Evolutionary conservation across 2,329 filamentous ascomycete genomes (phyloP), one percentile per base, ranked within the genome.

Genomic region (Podosphaera xanthii): DNA sequence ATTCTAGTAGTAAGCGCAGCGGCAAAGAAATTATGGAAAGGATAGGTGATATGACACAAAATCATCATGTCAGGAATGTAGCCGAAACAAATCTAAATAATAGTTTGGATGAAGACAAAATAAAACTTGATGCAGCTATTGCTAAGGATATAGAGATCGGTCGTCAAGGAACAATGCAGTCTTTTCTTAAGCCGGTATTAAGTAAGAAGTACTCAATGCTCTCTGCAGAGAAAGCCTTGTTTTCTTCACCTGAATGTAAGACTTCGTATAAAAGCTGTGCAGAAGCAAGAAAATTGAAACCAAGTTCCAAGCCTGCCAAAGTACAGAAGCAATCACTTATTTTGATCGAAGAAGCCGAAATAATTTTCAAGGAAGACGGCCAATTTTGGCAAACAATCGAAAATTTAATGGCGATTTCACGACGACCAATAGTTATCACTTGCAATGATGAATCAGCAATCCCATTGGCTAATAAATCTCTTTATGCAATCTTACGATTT

Each of bases 1-100:
- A 94, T 66, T 74, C 91, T 0, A 81, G 87, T 61, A 87, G 81
- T 64, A 82, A 90, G 57, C 78, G 92, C 62, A 94, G 81, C 67
- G 91, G 90, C 38, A 92, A 84, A 69, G 92, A 98, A 66, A 82
- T 98, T 55, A 70, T 94, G 40, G 92, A 98, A 66, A 87, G 80
- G 65, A 87, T 98, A 52, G 94, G 92, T 48, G 89, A 98, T 70
- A 97, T 98, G 91, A 92, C 89, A 3, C 83, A 84, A 62, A 97
- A 98, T 66, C 92, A 98, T 70, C 77, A 95, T 1, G 91, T 98
- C 30, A 81, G 82, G 63, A 76, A 74, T 74, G 60, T 73, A 22
- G 65, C 31, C 5, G 34, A 35, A 30, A 40, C 12, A 8, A 35
- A 35, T 34, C 12, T 54, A 35, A 35, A 64, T 67, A 3, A 69